Conservation (phyloP, 768 basidiomycete species). For the Coprinopsis sp. region DNA sequence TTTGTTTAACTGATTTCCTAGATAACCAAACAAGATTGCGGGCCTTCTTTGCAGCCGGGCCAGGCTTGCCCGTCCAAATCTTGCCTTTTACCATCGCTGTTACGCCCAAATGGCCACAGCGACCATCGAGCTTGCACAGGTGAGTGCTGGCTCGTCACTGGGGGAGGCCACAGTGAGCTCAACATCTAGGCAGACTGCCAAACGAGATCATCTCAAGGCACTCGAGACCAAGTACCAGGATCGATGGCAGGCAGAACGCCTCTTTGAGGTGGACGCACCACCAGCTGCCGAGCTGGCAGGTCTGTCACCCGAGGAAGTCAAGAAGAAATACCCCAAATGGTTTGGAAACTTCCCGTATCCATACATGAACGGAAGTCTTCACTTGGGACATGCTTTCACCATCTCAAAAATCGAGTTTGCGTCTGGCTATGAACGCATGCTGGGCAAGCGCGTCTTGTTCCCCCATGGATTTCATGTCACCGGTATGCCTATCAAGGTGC, state of each 20-base stretch:
- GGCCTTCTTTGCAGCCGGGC: slow-evolving; percentile 9
- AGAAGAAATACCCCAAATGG: slow-evolving; percentile 88
- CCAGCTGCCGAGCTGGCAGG: slow-evolving; percentile 57
- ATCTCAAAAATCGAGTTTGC: slow-evolving; percentile 98
- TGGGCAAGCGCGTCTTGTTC: slow-evolving; percentile 91
- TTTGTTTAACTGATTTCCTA: slow-evolving; percentile 13
- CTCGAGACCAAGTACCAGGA: slow-evolving; percentile 84
- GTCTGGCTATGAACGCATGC: slow-evolving; percentile 91
- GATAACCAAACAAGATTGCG: slow-evolving; percentile 15
- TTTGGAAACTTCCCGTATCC: slow-evolving; percentile 95
- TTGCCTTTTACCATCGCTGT: slow-evolving; percentile 15
- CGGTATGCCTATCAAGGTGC: slow-evolving; percentile 98
- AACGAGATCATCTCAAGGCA: slow-evolving; percentile 80
- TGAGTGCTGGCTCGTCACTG: slow-evolving; percentile 17
- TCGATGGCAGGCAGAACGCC: slow-evolving; percentile 67
- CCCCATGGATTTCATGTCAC: slow-evolving; percentile 98
- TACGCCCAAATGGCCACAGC: slow-evolving; percentile 35
- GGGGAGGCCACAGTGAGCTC: neutral
- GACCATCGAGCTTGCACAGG: slow-evolving; percentile 65
- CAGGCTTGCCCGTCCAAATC: neutral
- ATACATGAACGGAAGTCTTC: slow-evolving; percentile 98
- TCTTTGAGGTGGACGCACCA: slow-evolving; percentile 88
- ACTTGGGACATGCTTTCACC: slow-evolving; percentile 96
- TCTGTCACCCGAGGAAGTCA: slow-evolving; percentile 60
- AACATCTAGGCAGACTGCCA: slow-evolving; percentile 71